phyloP scores from a whole-genome alignment of 2,329 filamentous ascomycete genomes.

The Pyrenochaeta sp. region DNA sequence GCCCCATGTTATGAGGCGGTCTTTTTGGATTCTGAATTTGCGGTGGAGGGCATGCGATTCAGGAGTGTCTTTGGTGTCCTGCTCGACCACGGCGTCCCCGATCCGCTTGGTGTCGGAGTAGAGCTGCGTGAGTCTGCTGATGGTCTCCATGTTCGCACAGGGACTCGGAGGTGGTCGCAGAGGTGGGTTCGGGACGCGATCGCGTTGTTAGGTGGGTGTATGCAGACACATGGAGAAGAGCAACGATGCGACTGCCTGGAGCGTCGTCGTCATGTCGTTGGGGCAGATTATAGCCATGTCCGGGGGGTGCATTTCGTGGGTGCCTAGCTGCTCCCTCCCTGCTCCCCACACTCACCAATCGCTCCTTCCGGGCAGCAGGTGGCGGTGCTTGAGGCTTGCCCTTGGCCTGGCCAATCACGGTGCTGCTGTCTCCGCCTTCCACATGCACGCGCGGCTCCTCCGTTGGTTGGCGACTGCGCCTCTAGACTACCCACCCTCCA shows the following conservation, averaged over 20 bases:
- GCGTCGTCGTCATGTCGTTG: conserved; percentile 36
- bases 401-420: conserved; percentile 13
- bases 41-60: conserved; percentile 77
- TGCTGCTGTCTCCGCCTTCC: conserved; percentile 9
- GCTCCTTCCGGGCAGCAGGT: conserved; percentile 4
- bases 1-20: conserved; percentile 80
- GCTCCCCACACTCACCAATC: conserved; percentile 19
- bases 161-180: conserved; percentile 6
- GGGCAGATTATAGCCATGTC: conserved; percentile 25
- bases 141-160: conserved; percentile 43
- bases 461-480: not conserved
- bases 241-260: conserved; percentile 38
- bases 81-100: conserved; percentile 72
- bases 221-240: conserved; percentile 28
- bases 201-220: conserved; percentile 18
- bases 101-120: conserved; percentile 85
- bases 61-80: conserved; percentile 67
- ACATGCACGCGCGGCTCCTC: conserved; percentile 2
- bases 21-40: conserved; percentile 81
- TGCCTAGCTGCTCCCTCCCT: conserved; percentile 36
- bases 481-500: not conserved
- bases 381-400: conserved; percentile 6
- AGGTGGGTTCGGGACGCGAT: conserved; percentile 16
- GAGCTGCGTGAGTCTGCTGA: conserved; percentile 59
- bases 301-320: conserved; percentile 38